Conservation (phyloP, 2,329 filamentous ascomycete species). For the Myriosclerotinia duriaeana region DNA sequence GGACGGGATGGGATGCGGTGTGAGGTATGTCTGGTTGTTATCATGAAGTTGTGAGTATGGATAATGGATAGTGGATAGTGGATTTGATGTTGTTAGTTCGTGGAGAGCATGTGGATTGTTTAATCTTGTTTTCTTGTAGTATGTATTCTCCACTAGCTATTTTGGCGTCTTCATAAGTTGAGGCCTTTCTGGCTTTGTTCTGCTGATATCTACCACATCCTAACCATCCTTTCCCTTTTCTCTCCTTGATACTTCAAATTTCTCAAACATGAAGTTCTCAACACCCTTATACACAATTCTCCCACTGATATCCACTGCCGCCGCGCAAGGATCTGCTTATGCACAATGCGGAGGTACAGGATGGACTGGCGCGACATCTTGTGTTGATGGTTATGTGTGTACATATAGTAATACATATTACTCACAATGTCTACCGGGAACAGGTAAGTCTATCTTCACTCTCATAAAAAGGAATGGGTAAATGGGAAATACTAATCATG, state of each 20-base stretch:
- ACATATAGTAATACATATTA: constrained; percentile 37
- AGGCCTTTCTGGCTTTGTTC: background rate
- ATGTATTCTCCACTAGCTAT: background rate
- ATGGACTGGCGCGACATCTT: constrained; percentile 38
- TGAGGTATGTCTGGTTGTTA: too few relatives aligned
- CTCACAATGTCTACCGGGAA: constrained; percentile 38
- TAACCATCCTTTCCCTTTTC: background rate
- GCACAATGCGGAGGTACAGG: constrained; percentile 36
- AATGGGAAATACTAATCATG: background rate
- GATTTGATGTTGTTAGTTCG: background rate
- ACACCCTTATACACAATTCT: background rate
- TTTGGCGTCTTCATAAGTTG: background rate
- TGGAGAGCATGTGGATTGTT: background rate
- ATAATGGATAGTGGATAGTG: too few relatives aligned
- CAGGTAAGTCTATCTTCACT: constrained; percentile 2
- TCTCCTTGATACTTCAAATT: background rate
- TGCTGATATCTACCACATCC: background rate
- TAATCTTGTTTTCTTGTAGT: background rate
- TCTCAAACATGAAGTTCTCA: constrained; percentile 19
- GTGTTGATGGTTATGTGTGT: constrained; percentile 40
- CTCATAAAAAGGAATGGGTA: background rate
- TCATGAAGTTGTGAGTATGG: too few relatives aligned
- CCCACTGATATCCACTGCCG: background rate
- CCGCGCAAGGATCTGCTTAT: constrained; percentile 23
- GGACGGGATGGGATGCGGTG: too few relatives aligned